A percentile compares a stretch with the other conserved stretches of the same genome.
These are phyloP conservation scores for Raphidocelis subcapitata DNA, from an alignment of 139 green algal genomes.

Conservation along the genomic window DNA sequence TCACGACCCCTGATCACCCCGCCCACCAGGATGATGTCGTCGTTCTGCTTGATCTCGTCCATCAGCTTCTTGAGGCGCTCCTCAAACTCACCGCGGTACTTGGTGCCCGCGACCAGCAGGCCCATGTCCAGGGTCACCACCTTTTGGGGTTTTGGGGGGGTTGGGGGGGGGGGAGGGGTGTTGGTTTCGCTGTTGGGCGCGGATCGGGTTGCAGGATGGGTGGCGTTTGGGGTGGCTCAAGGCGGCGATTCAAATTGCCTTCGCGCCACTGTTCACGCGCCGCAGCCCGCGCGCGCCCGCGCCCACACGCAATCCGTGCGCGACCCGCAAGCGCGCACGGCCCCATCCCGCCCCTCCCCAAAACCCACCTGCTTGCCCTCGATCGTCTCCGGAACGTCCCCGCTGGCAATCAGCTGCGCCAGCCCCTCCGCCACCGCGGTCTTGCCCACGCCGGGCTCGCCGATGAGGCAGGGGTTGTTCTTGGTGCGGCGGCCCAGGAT, in stretches of 20 bases:
- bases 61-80: conserved; percentile 99
- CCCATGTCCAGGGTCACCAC: conserved; percentile 99
- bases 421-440: conserved; percentile 98
- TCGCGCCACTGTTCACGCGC: background rate
- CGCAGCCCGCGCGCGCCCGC: background rate
- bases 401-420: conserved; percentile 89
- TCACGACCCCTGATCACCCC: background rate
- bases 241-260: too few relatives aligned
- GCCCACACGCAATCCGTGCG: background rate
- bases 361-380: conserved; percentile 94
- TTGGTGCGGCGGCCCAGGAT: conserved; percentile 97
- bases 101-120: conserved; percentile 97
- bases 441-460: conserved; percentile 98
- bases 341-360: background rate
- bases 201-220: too few relatives aligned
- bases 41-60: conserved; percentile 99
- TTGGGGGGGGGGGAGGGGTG: too few relatives aligned
- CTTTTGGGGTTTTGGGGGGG: too few relatives aligned
- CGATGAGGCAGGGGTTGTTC: conserved; percentile 99
- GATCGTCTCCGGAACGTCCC: conserved; percentile 98
- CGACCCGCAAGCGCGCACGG: too few relatives aligned
- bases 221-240: too few relatives aligned
- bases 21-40: conserved; percentile 96
- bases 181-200: too few relatives aligned
- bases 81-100: conserved; percentile 99